phyloP scores from a whole-genome alignment of 2,329 filamentous ascomycete species.

The Cucurbitaria berberidis region DNA sequence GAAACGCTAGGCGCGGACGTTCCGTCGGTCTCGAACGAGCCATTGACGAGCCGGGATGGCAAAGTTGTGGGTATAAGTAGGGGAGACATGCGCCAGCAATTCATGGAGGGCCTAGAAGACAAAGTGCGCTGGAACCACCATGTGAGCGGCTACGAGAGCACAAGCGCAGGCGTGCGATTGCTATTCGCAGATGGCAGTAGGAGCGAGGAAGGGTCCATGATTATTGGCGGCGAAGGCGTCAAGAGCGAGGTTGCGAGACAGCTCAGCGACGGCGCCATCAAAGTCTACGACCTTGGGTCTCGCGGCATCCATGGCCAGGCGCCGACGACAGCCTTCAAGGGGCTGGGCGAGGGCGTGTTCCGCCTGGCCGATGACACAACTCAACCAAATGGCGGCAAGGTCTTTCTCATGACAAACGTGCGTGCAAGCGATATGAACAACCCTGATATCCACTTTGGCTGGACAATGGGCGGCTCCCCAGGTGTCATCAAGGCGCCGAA shows the following conservation, averaged over 20 bases:
- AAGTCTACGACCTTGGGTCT: conserved; percentile 68
- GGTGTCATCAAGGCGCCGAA: conserved; percentile 65
- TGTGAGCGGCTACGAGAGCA: conserved; percentile 65
- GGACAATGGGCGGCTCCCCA: conserved; percentile 66
- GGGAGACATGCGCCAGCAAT: conserved; percentile 67
- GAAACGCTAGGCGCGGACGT: conserved; percentile 45
- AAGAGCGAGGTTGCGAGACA: conserved; percentile 67
- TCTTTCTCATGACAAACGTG: conserved; percentile 69
- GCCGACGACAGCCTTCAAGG: conserved; percentile 65
- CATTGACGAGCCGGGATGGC: conserved; percentile 59
- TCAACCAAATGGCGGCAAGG: conserved; percentile 51
- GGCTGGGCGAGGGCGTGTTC: conserved; percentile 69
- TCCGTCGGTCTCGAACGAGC: conserved; percentile 24
- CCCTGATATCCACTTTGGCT: conserved; percentile 63
- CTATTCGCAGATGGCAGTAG: conserved; percentile 66
- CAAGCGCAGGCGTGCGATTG: conserved; percentile 60
- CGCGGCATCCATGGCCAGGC: conserved; percentile 71
- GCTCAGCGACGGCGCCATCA: conserved; percentile 63
- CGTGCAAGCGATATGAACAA: conserved; percentile 66
- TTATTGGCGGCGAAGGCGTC: conserved; percentile 68
- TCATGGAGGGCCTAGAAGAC: conserved; percentile 63
- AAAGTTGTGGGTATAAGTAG: conserved; percentile 68
- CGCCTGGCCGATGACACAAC: conserved; percentile 57
- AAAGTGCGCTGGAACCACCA: conserved; percentile 62
- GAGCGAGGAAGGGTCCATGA: conserved; percentile 64